Conservation (phyloP, 2,329 filamentous ascomycete genomes). For the Alternaria incomplexa region DNA sequence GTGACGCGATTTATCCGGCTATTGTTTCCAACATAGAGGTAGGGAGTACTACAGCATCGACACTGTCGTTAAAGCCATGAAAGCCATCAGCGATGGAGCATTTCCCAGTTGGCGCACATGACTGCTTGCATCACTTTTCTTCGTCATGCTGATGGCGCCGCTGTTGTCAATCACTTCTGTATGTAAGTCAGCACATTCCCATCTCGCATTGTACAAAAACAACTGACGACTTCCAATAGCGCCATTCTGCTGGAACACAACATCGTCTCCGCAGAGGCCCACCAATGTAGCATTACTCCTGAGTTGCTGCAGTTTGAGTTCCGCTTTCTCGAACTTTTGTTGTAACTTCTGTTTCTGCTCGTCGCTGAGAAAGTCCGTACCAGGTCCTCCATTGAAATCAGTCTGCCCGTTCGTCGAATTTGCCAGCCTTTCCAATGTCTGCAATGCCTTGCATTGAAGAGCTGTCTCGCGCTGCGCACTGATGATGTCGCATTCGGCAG, state of each 20-base stretch:
- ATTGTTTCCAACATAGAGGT: background rate
- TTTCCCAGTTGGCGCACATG: background rate
- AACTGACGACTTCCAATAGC: conserved; percentile 8
- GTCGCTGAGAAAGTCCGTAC: conserved; percentile 25
- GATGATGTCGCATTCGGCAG: conserved; percentile 27
- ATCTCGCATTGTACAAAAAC: background rate
- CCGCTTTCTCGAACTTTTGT: conserved; percentile 33
- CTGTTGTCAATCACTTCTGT: conserved; percentile 15
- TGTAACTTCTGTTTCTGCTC: conserved; percentile 29
- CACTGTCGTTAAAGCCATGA: background rate
- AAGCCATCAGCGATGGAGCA: background rate
- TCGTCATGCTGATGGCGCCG: conserved; percentile 13
- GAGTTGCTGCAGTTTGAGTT: conserved; percentile 29
- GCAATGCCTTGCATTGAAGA: conserved; percentile 27
- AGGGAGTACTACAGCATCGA: background rate
- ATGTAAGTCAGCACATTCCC: conserved; percentile 1
- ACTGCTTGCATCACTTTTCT: background rate
- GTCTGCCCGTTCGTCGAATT: conserved; percentile 31
- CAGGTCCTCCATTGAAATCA: conserved; percentile 16
- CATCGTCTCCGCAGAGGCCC: conserved; percentile 18
- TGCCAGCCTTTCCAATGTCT: conserved; percentile 24
- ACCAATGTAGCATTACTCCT: conserved; percentile 35
- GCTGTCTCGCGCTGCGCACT: conserved; percentile 28
- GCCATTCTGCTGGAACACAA: conserved; percentile 6
- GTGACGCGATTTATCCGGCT: background rate